A percentile compares a stretch with the other conserved stretches of the same genome.
These are phyloP conservation scores for Talaromyces sp. DNA, from an alignment of 2,329 filamentous ascomycete genomes.

Conservation along the genomic window DNA sequence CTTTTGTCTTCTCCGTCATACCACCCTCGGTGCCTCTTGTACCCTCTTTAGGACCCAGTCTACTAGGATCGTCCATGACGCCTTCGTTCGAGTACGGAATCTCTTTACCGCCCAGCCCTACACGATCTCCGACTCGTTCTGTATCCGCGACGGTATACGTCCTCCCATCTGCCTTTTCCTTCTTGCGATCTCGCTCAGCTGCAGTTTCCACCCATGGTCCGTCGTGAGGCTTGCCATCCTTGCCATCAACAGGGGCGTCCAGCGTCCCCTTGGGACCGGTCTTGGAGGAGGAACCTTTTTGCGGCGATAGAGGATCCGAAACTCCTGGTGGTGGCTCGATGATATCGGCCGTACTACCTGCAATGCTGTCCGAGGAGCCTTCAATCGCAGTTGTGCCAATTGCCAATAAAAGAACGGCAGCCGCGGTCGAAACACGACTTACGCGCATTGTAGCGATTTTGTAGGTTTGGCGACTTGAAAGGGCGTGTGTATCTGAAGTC, in stretches of 20 bases:
- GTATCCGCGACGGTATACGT: slow-evolving; percentile 21
- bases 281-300: slow-evolving; percentile 4
- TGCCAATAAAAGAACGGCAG: slow-evolving; percentile 8
- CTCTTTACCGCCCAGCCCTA: slow-evolving; percentile 38
- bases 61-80: slow-evolving; percentile 86
- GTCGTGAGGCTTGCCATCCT: slow-evolving; percentile 87
- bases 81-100: slow-evolving; percentile 62
- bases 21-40: slow-evolving; percentile 86
- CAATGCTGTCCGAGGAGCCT: slow-evolving; percentile 5
- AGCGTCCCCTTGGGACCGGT: slow-evolving; percentile 53
- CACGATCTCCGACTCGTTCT: slow-evolving; percentile 24
- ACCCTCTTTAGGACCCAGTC: slow-evolving; percentile 71
- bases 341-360: neutral
- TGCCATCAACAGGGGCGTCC: slow-evolving; percentile 84
- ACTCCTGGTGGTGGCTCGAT: slow-evolving; percentile 6
- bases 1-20: slow-evolving; percentile 80
- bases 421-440: slow-evolving; percentile 5
- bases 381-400: slow-evolving; percentile 10
- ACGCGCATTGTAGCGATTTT: slow-evolving; percentile 9
- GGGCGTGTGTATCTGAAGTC: neutral
- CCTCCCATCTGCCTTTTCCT: slow-evolving; percentile 30
- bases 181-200: slow-evolving; percentile 45
- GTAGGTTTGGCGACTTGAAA: neutral
- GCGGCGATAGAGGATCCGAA: neutral
- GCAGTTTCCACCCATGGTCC: slow-evolving; percentile 62